A percentile compares a stretch with the other conserved stretches of the same genome.
These are phyloP conservation scores for Barnettozyma siamensis DNA, from an alignment of 805 yeast genomes.

Conservation along the genomic window DNA sequence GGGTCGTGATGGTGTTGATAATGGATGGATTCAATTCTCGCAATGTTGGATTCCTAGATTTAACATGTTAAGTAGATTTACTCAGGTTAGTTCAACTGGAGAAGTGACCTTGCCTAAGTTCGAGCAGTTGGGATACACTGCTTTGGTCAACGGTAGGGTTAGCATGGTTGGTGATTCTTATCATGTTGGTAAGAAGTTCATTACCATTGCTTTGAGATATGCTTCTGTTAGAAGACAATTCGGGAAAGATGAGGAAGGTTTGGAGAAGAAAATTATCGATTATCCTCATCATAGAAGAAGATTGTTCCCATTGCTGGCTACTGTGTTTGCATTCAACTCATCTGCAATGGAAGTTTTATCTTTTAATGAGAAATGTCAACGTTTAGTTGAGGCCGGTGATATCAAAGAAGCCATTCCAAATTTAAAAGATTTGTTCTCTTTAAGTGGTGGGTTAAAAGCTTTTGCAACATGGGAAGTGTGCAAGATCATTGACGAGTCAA, in stretches of 20 bases:
- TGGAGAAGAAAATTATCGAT: constrained; percentile 21
- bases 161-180: constrained; percentile 84
- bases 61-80: constrained; percentile 76
- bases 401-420: constrained; percentile 47
- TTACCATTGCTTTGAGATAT: constrained; percentile 81
- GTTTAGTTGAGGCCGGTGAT: constrained; percentile 27
- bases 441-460: constrained; percentile 86
- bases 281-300: constrained; percentile 75
- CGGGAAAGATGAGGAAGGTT: constrained; percentile 40
- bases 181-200: constrained; percentile 70
- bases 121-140: constrained; percentile 85
- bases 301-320: constrained; percentile 72
- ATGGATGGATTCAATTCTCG: constrained; percentile 94
- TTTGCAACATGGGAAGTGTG: constrained; percentile 85
- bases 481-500: constrained; percentile 72
- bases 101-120: constrained; percentile 69
- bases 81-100: constrained; percentile 65
- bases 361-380: constrained; percentile 43
- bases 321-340: constrained; percentile 67
- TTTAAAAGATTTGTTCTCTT: constrained; percentile 72
- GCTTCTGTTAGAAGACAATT: constrained; percentile 90
- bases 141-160: constrained; percentile 84
- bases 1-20: constrained; percentile 95
- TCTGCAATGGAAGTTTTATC: constrained; percentile 41
- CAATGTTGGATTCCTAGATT: constrained; percentile 79